Percentiles rank a stretch among this genome's conserved stretches.
Evolutionary conservation across 1,139 yeast genomes (phyloP).

Genomic region (Zhuliangozyma blackwelliae): DNA sequence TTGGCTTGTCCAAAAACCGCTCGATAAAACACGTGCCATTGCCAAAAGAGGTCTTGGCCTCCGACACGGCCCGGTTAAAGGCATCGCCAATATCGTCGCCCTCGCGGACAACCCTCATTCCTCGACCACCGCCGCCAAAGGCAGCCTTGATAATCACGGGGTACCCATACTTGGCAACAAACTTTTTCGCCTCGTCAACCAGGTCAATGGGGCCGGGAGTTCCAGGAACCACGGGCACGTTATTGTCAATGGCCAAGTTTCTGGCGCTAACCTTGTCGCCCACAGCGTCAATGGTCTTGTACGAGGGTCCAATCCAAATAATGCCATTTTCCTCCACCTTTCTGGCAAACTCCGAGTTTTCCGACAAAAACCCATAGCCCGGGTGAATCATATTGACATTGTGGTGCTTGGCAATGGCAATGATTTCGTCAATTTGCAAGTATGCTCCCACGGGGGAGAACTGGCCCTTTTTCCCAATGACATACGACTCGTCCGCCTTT

Average conservation of each 20-base stretch:
- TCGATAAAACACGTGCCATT: conserved; percentile 98
- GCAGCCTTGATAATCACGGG: conserved; percentile 99
- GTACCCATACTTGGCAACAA: conserved; percentile 79
- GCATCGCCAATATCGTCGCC: conserved; percentile 94
- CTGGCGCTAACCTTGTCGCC: conserved; percentile 98
- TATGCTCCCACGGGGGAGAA: conserved; percentile 95
- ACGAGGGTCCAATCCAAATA: conserved; percentile 95
- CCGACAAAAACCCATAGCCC: conserved; percentile 95
- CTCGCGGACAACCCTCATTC: conserved; percentile 98
- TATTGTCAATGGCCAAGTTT: conserved; percentile 70
- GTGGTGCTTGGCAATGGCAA: conserved; percentile 83
- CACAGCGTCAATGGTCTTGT: conserved; percentile 86
- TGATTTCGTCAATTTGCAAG: conserved; percentile 91
- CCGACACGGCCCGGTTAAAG: conserved; percentile 88
- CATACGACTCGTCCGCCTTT: conserved; percentile 90
- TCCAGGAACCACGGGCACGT: conserved; percentile 96
- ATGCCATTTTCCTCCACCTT: conserved; percentile 90
- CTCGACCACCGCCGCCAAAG: conserved; percentile 99
- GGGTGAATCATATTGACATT: conserved; percentile 96
- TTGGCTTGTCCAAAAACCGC: conserved; percentile 90
- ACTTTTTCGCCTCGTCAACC: conserved; percentile 71
- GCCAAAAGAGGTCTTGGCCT: conserved; percentile 92
- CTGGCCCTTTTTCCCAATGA: conserved; percentile 85
- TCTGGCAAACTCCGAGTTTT: conserved; percentile 89
- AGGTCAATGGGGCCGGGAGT: conserved; percentile 93